Evolutionary conservation across 2,329 filamentous ascomycete genomes (phyloP).

Genomic region (Xylariaceae sp.): DNA sequence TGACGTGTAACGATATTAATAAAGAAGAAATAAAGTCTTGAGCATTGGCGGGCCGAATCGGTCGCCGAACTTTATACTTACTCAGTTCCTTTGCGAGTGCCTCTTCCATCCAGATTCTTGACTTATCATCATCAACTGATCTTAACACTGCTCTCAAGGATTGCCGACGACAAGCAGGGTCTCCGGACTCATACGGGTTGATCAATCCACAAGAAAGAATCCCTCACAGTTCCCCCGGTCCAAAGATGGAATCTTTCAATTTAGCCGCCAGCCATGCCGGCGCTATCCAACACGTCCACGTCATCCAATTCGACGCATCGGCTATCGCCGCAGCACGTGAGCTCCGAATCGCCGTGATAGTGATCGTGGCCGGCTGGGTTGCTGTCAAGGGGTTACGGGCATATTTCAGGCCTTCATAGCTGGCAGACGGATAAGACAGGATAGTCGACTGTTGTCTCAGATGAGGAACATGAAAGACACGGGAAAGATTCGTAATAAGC

Average conservation of each 20-base stretch:
- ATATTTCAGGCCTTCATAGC: conserved; percentile 13
- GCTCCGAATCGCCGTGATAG: conserved; percentile 29
- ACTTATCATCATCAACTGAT: not conserved
- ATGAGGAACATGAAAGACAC: no score
- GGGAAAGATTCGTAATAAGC: no score
- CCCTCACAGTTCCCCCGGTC: not conserved
- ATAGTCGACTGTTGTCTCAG: not conserved
- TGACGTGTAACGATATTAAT: not conserved
- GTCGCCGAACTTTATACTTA: no score
- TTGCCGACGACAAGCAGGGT: not conserved
- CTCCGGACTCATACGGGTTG: not conserved
- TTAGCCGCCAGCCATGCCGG: conserved; percentile 34
- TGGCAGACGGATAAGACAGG: not conserved
- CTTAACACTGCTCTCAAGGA: not conserved
- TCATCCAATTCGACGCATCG: conserved; percentile 29
- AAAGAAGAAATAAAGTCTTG: not conserved
- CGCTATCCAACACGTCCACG: conserved; percentile 33
- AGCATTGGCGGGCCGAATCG: no score
- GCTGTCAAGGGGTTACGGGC: conserved; percentile 30
- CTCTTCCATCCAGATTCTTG: not conserved
- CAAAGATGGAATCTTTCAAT: conserved; percentile 33
- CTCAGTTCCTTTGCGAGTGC: no score
- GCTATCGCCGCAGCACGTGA: conserved; percentile 28
- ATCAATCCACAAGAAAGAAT: not conserved
- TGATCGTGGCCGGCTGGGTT: conserved; percentile 32